These are phyloP conservation scores for Daucus carota DNA, from an alignment of 129 eudicot species.

Conservation along the genomic window DNA sequence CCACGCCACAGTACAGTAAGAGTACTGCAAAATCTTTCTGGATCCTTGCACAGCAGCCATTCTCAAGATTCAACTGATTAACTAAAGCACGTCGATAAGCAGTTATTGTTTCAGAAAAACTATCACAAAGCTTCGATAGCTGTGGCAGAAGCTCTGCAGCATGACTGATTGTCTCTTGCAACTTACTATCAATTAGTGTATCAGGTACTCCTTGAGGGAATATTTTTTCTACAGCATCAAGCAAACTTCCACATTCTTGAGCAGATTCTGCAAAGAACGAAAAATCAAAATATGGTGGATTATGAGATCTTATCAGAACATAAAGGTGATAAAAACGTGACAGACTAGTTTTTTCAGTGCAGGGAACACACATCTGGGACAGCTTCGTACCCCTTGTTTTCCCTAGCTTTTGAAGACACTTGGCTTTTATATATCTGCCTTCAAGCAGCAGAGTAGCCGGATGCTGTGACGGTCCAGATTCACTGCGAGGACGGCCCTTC, in stretches of 20 bases:
- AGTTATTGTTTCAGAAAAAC: conserved; percentile 53
- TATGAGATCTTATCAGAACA: neutral
- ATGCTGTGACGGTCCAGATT: conserved; percentile 54
- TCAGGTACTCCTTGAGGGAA: conserved; percentile 75
- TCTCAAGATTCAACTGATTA: conserved; percentile 89
- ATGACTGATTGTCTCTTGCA: conserved; percentile 84
- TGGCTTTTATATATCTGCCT: conserved; percentile 85
- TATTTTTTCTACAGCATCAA: conserved; percentile 90
- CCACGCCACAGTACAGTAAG: conserved; percentile 73
- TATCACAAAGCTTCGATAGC: conserved; percentile 61
- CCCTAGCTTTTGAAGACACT: conserved; percentile 87
- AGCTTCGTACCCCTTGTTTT: conserved; percentile 45
- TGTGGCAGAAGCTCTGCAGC: conserved; percentile 92
- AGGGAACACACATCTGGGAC: neutral
- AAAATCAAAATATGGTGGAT: neutral
- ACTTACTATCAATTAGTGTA: conserved; percentile 48
- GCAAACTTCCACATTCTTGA: conserved; percentile 70
- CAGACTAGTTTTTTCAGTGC: neutral
- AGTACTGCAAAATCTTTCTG: conserved; percentile 75
- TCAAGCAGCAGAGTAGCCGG: conserved; percentile 83
- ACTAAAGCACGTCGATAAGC: conserved; percentile 83
- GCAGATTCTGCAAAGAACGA: conserved; percentile 49
- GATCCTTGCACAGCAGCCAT: conserved; percentile 72
- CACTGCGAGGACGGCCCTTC: conserved; percentile 47
- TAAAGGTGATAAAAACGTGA: neutral